phyloP scores from a whole-genome alignment of 495 filamentous ascomycete genomes.

The Delitschia confertaspora region DNA sequence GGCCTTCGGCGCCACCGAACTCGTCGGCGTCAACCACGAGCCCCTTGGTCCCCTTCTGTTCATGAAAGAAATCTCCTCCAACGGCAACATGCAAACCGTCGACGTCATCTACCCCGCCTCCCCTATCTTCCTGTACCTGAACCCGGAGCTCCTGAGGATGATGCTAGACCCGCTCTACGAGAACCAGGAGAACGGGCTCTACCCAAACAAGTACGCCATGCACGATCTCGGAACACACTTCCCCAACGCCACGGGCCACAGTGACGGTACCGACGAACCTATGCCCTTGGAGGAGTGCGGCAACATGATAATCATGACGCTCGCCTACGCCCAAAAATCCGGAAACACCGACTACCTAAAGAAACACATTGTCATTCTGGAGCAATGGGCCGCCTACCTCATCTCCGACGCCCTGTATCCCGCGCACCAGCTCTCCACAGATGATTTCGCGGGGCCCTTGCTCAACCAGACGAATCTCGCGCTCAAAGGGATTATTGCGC shows the following conservation, averaged over 20 bases:
- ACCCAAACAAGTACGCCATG: conserved; percentile 28
- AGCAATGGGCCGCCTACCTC: conserved; percentile 33
- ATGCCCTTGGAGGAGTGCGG: conserved; percentile 37
- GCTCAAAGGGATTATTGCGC: conserved; percentile 36
- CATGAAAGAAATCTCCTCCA: conserved; percentile 35
- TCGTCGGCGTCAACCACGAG: conserved; percentile 22
- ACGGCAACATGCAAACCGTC: conserved; percentile 35
- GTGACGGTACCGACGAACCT: conserved; percentile 27
- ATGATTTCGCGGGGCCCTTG: conserved; percentile 33
- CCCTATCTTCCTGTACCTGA: conserved; percentile 32
- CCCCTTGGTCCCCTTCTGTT: conserved; percentile 21
- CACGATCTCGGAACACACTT: conserved; percentile 33
- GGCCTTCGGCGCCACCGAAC: conserved; percentile 29
- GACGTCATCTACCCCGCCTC: conserved; percentile 34
- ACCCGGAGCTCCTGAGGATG: conserved; percentile 26
- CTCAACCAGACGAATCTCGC: conserved; percentile 36
- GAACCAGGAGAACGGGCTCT: conserved; percentile 32
- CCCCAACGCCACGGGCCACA: conserved; percentile 34
- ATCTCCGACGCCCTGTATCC: conserved; percentile 32
- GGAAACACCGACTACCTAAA: conserved; percentile 39
- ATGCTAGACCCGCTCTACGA: conserved; percentile 31
- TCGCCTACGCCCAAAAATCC: conserved; percentile 44
- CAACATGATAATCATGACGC: conserved; percentile 35
- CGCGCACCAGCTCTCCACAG: conserved; percentile 31
- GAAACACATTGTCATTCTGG: conserved; percentile 30